Evolutionary conservation across 2,329 filamentous ascomycete genomes (phyloP), one percentile per base, ranked within the genome.

Genomic region (Leptographium flavum): DNA sequence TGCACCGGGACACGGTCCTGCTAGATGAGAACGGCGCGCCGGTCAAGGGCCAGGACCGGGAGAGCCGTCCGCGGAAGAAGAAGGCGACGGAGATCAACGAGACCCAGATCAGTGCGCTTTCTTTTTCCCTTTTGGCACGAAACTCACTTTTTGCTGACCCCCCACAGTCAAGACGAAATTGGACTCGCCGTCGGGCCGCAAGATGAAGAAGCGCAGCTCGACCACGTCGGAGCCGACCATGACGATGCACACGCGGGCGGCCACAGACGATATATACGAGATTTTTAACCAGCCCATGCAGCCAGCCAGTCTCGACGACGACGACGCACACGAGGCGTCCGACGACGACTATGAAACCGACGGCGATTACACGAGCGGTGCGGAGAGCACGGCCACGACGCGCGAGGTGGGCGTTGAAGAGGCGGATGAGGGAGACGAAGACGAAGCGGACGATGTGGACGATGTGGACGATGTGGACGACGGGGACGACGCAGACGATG

Each of bases 221-320:
- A 61, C 53, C n/a, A n/a, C n/a, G 52, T 67, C 73, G 43, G 90
- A 96, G 61, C 85, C 88, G n/a, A 98, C 92, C 2, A 95, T 98
- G 88, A 98, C 92, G 1, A 76, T 98, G 52, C 87, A 96, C 58
- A 98, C 92, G 13, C 85, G 78, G 55, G 90, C 92, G 52, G 92
- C 92, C 5, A 95, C 90, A 50, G 88, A 96, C 54, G 92, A 98
- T 54, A 95, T 98, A 43, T 96, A 96, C 56, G 87, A 87, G 47
- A 86, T 98, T 40, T 98, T 96, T 64, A 96, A 92, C 56, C 84
- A 92, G 47, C 90, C 92, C 2, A 61, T 90, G 19, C 63, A 66
- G 44, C 59, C 52, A 49, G 57, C 43, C 1, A 56, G 63, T 15
- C 62, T 63, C 25, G 60, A 63, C 23, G 54, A 57, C 2, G 65